These are phyloP conservation scores for Hibiscus trionum DNA, from an alignment of 345 rosid species.

Conservation along the genomic window DNA sequence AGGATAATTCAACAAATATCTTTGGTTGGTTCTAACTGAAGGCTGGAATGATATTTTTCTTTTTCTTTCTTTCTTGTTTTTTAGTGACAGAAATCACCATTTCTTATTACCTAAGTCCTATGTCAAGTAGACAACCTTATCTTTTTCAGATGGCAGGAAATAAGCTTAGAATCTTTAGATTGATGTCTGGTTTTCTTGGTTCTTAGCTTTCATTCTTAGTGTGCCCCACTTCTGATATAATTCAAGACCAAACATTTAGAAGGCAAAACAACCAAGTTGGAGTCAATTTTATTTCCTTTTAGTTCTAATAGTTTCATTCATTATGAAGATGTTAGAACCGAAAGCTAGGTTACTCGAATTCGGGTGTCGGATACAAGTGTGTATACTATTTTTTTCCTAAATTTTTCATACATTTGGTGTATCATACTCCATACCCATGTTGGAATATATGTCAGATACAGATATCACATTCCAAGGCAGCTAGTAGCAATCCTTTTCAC, in stretches of 20 bases:
- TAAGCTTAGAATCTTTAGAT: background rate
- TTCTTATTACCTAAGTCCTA: background rate
- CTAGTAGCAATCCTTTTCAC: background rate
- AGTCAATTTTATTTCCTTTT: background rate
- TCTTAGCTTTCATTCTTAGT: background rate
- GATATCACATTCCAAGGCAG: background rate
- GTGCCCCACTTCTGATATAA: too few species aligned
- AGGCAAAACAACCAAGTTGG: background rate
- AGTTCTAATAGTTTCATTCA: background rate
- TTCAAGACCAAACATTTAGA: too few species aligned
- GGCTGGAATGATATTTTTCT: slow-evolving; percentile 19
- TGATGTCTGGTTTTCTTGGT: slow-evolving; percentile 1
- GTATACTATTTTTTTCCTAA: background rate
- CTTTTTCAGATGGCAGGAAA: slow-evolving; percentile 11
- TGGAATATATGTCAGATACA: background rate
- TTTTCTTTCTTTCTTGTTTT: background rate
- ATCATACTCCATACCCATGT: background rate
- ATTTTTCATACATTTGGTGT: background rate
- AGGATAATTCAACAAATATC: slow-evolving; percentile 11
- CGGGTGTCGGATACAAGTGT: background rate
- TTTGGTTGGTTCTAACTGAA: slow-evolving; percentile 20
- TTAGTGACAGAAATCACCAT: background rate
- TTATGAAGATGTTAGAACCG: background rate
- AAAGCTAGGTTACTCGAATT: background rate
- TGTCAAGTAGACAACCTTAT: slow-evolving; percentile 15